Conservation (phyloP, 148 eudicot species). For the Chenopodium album region DNA sequence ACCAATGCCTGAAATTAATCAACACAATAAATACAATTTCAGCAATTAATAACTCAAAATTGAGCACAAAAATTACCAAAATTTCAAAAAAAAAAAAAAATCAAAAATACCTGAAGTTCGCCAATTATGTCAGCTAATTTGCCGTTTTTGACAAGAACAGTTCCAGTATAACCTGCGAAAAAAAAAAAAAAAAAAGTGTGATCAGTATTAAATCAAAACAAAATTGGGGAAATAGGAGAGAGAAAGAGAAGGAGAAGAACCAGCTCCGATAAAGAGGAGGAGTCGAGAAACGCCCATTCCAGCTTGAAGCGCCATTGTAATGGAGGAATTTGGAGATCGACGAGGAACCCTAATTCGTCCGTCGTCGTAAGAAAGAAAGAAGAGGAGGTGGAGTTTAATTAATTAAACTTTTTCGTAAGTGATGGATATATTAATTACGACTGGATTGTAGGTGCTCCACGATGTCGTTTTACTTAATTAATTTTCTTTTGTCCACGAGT, state of each 20-base stretch:
- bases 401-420: background rate
- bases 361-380: background rate
- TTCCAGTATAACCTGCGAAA: constrained; percentile 68
- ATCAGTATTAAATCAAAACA: background rate
- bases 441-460: background rate
- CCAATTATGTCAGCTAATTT: constrained; percentile 74
- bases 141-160: constrained; percentile 63
- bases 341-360: constrained; percentile 19
- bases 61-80: background rate
- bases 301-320: constrained; percentile 60
- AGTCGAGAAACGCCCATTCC: constrained; percentile 61
- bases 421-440: background rate
- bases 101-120: constrained; percentile 65
- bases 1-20: constrained; percentile 46
- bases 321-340: background rate
- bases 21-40: background rate
- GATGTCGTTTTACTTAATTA: background rate
- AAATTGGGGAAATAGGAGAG: background rate
- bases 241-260: constrained; percentile 20
- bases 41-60: background rate
- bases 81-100: background rate
- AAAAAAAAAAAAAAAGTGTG: background rate
- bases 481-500: background rate
- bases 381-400: background rate
- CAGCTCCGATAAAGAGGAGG: constrained; percentile 59